Base-by-base conservation (phyloP, 176 grass and related monocot species). In the Microstegium vimineum region DNA sequence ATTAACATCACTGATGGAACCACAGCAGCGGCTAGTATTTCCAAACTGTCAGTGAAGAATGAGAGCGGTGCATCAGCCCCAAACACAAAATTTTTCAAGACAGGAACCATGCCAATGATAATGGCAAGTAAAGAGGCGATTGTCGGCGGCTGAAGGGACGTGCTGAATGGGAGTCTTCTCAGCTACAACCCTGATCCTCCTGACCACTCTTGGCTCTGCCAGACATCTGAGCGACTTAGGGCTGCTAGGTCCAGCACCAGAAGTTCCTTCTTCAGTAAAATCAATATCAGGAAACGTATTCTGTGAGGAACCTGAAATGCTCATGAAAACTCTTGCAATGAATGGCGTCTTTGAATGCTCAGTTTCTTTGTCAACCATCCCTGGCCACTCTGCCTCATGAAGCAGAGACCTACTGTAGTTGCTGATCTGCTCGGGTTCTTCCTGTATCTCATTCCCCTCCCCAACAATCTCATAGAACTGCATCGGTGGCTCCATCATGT, bases 401-500 rank as follows among this genome's bases (percentile, higher is more conserved):
- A 98, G 91, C 52, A 98, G 82, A 49, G 95, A 91, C 23, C 90
- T 80, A 68, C 92, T 98, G 72, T 90, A 87, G 74, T 92, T 88
- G 82, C 82, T 95, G 11, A 76, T 23, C 49, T 74, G 83, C 34
- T 81, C 81, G 18, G 47, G 77, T 22, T 82, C 89, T 52, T 83
- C 79, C 57, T 64, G 26, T 74, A 91, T 95, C 82, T 93, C 90
- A 67, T 76, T 84, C 15, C 79, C 92, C 32, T 90, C 92, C 1
- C 87, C 78, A 17, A 98, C 87, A 27, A 98, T 91, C 82, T 98
- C 92, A 14, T 93, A 98, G 62, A 93, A 95, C 71, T 93, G 82
- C 92, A 98, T 93, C 2, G 95, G 90, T 0, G 95, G 95, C 72
- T 98, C 95, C 95, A 98, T 95, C 95, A 98, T 98, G 76, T 98